Conservation (phyloP, 139 green algal genomes). For the Chlamydomonas schloesseri region DNA sequence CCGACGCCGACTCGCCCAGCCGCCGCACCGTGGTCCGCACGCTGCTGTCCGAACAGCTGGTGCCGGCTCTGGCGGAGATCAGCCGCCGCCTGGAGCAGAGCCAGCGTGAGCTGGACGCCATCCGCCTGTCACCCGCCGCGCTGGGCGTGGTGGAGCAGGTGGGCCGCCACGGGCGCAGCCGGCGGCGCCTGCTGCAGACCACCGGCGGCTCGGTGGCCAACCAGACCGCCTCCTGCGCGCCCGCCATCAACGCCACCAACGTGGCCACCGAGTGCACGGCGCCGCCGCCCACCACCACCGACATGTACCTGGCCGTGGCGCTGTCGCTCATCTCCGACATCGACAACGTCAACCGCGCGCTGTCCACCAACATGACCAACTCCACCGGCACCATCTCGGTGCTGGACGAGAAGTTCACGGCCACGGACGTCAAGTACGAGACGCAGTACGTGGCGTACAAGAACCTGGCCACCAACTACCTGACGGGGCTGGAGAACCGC, state of each 20-base stretch:
- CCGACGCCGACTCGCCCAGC: background rate
- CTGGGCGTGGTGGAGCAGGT: too few species aligned
- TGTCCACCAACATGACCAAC: slow-evolving; percentile 1
- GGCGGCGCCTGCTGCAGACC: background rate
- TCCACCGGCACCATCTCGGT: background rate
- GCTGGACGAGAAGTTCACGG: slow-evolving; percentile 33
- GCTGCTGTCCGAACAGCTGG: background rate
- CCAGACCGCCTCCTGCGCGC: background rate
- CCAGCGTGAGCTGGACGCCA: background rate
- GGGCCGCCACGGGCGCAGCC: background rate
- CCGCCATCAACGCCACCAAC: slow-evolving; percentile 21
- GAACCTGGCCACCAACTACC: background rate
- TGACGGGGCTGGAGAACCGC: background rate
- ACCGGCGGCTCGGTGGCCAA: background rate
- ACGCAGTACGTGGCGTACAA: slow-evolving; percentile 1
- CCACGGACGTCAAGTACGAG: background rate
- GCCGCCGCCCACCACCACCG: background rate
- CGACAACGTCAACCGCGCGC: background rate
- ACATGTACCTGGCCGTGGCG: slow-evolving; percentile 3
- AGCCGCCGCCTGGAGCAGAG: background rate
- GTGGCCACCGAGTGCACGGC: background rate
- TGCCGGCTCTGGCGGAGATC: slow-evolving; percentile 4
- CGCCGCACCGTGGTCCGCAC: background rate
- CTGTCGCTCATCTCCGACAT: slow-evolving; percentile 12
- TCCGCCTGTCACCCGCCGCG: background rate